Conservation (phyloP, 1,139 yeast species). For the Geotrichum bryndzae region DNA sequence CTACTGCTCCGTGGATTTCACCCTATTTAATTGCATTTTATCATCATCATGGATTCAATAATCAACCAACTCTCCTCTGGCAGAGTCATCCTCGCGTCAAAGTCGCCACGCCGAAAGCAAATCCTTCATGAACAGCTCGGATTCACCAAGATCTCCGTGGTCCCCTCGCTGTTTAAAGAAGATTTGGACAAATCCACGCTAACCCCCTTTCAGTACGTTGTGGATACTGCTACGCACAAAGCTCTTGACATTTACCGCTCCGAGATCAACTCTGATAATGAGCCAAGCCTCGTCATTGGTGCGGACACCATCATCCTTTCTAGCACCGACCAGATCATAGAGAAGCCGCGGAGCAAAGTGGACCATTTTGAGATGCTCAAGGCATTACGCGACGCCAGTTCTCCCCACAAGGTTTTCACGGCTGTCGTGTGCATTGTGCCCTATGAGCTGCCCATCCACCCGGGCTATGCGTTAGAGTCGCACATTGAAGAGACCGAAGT, state of each 20-base stretch:
- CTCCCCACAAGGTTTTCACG: conserved; percentile 55
- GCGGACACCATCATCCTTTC: conserved; percentile 85
- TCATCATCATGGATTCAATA: conserved; percentile 8
- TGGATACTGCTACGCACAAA: conserved; percentile 63
- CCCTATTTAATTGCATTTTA: neutral
- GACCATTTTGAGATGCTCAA: conserved; percentile 48
- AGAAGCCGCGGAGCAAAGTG: conserved; percentile 59
- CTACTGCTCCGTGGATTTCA: neutral
- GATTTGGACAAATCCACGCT: conserved; percentile 51
- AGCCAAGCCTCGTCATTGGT: conserved; percentile 48
- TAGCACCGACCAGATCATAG: conserved; percentile 51
- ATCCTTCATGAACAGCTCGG: conserved; percentile 59
- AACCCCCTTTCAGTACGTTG: conserved; percentile 57
- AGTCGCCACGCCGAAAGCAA: conserved; percentile 74
- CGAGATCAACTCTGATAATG: conserved; percentile 36
- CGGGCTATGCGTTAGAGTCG: conserved; percentile 38
- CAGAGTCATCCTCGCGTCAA: conserved; percentile 64
- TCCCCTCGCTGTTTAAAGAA: conserved; percentile 65
- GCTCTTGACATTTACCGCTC: conserved; percentile 51
- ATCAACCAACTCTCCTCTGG: conserved; percentile 16
- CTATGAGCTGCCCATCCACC: conserved; percentile 36
- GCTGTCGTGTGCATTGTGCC: conserved; percentile 56
- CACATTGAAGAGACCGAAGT: conserved; percentile 45
- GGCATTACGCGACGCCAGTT: conserved; percentile 40
- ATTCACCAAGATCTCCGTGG: conserved; percentile 43